Evolutionary conservation across 495 filamentous ascomycete species (phyloP).

Genomic region (Chaetomium fimeti): DNA sequence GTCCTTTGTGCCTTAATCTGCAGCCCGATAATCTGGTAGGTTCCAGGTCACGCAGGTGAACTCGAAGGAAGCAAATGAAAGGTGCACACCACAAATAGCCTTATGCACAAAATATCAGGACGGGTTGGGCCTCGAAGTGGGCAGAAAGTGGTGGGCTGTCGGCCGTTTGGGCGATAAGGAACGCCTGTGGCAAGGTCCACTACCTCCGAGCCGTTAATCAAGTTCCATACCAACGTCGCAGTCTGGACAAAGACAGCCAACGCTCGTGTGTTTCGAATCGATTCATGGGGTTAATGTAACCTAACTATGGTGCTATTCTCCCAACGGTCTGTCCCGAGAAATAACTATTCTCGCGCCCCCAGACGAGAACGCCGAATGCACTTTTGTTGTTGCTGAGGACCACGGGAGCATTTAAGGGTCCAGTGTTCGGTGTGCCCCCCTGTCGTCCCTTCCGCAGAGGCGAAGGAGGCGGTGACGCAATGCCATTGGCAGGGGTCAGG

Average conservation of each 20-base stretch:
- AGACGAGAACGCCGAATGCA: no score
- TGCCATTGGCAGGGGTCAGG: neutral
- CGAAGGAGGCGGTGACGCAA: constrained; percentile 12
- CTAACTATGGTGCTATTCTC: no score
- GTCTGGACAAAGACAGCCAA: neutral
- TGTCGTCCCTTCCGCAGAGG: no score
- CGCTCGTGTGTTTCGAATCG: no score
- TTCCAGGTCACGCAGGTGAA: no score
- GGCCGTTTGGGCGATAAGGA: neutral
- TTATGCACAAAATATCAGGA: constrained; percentile 6
- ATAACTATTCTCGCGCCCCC: no score
- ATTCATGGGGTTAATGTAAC: no score
- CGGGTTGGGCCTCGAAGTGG: neutral
- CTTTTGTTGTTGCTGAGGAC: no score
- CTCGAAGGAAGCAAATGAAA: neutral
- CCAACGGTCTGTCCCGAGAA: no score
- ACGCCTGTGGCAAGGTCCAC: constrained; percentile 14
- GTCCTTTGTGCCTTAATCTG: constrained; percentile 12
- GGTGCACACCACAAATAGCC: neutral
- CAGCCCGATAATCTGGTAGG: constrained; percentile 4
- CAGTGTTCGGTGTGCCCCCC: neutral
- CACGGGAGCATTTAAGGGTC: no score
- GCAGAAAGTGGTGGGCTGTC: constrained; percentile 7
- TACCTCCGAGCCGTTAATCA: no score
- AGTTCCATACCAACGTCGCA: constrained; percentile 8